A percentile compares a stretch with the other conserved stretches of the same genome.
These are phyloP conservation scores for Sarocladium kiliense DNA, from an alignment of 2,329 filamentous ascomycete genomes.

Conservation along the genomic window DNA sequence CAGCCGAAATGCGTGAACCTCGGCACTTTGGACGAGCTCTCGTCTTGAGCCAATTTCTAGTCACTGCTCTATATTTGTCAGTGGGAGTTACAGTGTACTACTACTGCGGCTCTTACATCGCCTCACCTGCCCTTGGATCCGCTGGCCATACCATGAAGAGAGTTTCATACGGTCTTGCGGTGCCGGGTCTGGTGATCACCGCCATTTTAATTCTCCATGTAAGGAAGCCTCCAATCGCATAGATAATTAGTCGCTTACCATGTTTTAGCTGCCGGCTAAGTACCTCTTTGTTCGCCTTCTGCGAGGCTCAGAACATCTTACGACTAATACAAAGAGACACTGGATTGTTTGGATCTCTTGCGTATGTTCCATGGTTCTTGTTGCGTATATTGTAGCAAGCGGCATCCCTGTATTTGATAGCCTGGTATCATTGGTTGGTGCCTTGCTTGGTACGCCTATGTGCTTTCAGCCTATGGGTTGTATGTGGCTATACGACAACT, in stretches of 20 bases:
- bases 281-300: slow-evolving; percentile 22
- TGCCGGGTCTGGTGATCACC: slow-evolving; percentile 22
- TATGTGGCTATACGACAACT: slow-evolving; percentile 40
- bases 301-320: slow-evolving; percentile 24
- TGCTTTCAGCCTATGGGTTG: slow-evolving; percentile 24
- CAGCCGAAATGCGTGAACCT: slow-evolving; percentile 28
- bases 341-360: slow-evolving; percentile 27
- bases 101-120: slow-evolving; percentile 39
- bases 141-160: slow-evolving; percentile 37
- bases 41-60: slow-evolving; percentile 18
- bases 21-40: slow-evolving; percentile 21
- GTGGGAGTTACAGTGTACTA: slow-evolving; percentile 36
- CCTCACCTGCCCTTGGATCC: slow-evolving; percentile 39
- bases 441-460: slow-evolving; percentile 21
- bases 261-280: slow-evolving; percentile 19
- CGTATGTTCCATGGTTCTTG: slow-evolving; percentile 17
- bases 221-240: neutral
- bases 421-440: slow-evolving; percentile 21
- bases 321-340: slow-evolving; percentile 21
- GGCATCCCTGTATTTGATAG: slow-evolving; percentile 23
- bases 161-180: slow-evolving; percentile 33
- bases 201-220: slow-evolving; percentile 22
- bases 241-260: neutral
- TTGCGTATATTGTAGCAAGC: slow-evolving; percentile 24
- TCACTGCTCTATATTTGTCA: slow-evolving; percentile 25